These are phyloP conservation scores for Rosa lucieae DNA, from an alignment of 306 rosid genomes.

Conservation along the genomic window DNA sequence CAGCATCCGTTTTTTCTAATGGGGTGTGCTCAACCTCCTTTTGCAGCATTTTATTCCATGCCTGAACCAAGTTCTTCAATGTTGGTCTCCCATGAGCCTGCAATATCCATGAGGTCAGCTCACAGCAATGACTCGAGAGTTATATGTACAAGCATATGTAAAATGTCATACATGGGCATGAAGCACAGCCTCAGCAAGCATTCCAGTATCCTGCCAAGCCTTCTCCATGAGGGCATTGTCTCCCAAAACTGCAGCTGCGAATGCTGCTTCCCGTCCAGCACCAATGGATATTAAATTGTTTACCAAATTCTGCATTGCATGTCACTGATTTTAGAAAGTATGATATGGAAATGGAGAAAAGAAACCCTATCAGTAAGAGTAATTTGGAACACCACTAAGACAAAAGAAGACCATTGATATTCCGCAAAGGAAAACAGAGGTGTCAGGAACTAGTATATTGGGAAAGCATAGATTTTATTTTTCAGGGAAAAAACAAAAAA, in stretches of 20 bases:
- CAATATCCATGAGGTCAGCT: slow-evolving; percentile 31
- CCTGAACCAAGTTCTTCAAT: slow-evolving; percentile 79
- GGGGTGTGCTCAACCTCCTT: slow-evolving; percentile 85
- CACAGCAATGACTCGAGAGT: slow-evolving; percentile 13
- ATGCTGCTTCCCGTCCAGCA: slow-evolving; percentile 96
- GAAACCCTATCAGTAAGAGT: not conserved
- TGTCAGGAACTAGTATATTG: slow-evolving; percentile 8
- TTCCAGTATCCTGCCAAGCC: slow-evolving; percentile 99
- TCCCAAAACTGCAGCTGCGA: slow-evolving; percentile 92
- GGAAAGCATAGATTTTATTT: slow-evolving; percentile 1
- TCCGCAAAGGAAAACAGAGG: not conserved
- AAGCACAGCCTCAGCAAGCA: slow-evolving; percentile 99
- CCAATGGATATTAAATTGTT: slow-evolving; percentile 84
- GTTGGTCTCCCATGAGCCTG: slow-evolving; percentile 99
- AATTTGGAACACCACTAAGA: not conserved
- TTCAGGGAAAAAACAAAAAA: not conserved
- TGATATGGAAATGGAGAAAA: not conserved
- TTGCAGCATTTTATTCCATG: slow-evolving; percentile 91
- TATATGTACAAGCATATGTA: slow-evolving; percentile 16
- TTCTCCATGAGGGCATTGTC: slow-evolving; percentile 98
- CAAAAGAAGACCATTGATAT: not conserved
- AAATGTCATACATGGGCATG: slow-evolving; percentile 76
- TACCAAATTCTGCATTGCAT: slow-evolving; percentile 70
- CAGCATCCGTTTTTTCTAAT: slow-evolving; percentile 70
- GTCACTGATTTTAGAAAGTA: slow-evolving; percentile 14